Base-by-base conservation (phyloP, 164 flowering plant species). In the Protea cynaroides region DNA sequence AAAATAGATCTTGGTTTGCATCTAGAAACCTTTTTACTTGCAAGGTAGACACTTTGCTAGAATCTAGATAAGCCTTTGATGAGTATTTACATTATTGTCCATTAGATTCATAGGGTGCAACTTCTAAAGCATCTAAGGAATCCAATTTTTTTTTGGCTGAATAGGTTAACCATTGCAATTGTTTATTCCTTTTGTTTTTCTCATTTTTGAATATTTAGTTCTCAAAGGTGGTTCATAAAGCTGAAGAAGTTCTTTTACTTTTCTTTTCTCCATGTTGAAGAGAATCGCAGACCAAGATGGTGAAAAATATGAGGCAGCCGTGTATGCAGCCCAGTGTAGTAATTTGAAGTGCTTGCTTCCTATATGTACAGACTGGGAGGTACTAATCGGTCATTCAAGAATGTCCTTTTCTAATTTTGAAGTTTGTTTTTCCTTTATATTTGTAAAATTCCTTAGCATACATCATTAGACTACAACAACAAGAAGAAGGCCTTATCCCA, bases 351-450 rank as follows among this genome's bases (percentile, higher is more conserved):
- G 92, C 66, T 70, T 88, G 73, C 88, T 95, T 71, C 90, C 96
- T 47, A 68, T 88, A 50, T 95, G 99, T 69, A 77, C 76, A 18
- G 89, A 88, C 73, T 95, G 99, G 99, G 99, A 95, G 96, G 99
- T 95, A 80, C 17, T 21, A 29, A 29, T 29, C 34, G 34, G 34
- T 29, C 3, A 29, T 29, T 1, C 4, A 4, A 29, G 34, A 29
- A 29, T 29, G 34, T 4, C 34, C 34, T 29, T 29, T 29, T 29
- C 4, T 29, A 29, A 29, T 29, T 29, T 29, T 29, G 34, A 1
- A 29, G 34, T 29, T 29, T 4, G 34, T 29, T 29, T 29, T 29
- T 29, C 34, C 34, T 4, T 1, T 4, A 29, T 29, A 29, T 4
- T 29, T 29, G 34, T 29, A 29, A 1, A 29, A 29, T 29, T 29